Base-by-base conservation (phyloP, 352 stramenopile genomes). In the Blastocystis sp. region DNA sequence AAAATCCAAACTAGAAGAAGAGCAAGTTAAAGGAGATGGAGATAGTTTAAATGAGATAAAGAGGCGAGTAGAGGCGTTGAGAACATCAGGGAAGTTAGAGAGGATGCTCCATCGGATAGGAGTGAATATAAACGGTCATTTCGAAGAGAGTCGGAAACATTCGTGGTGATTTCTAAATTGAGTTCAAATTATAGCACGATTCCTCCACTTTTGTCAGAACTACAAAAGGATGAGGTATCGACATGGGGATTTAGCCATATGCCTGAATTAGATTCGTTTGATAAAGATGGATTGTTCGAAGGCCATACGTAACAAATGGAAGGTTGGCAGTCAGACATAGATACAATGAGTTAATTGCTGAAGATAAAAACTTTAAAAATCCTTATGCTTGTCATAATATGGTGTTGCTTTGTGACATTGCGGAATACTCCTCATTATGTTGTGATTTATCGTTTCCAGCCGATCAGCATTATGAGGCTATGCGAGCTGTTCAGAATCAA, bases 351-450 rank as follows among this genome's bases (percentile, higher is more conserved):
- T 66, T 53, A 24, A 15, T 84, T 33, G 5, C n/a, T 1, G 30
- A 37, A 24, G 48, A 84, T 19, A 30, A 37, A 4, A 64, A 66
- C 22, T 84, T 54, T 48, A 40, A 27, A n/a, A 84, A 84, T 40
- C 73, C 73, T 37, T 84, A 84, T 68, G 73, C 73, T 1, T 53
- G 58, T 22, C 73, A 84, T 30, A 84, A 84, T 57, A 84, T 84
- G 73, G 73, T 84, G 19, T 37, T 84, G 7, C 35, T 56, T 5
- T 84, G 68, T 44, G 42, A 84, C n/a, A 58, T 84, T 33, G 68
- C 64, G 42, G 73, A 84, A 27, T 84, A 84, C 27, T n/a, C 73
- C 24, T 84, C 73, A 22, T 35, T 84, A 24, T 35, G 27, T 0
- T 24, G 30, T 19, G 73, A 84, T 40, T 44, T 84, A 40, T 44